Percentiles rank a stretch among this genome's conserved stretches.
phyloP scores from a whole-genome alignment of 2,329 filamentous ascomycete species.

The Akanthomyces lecanii region DNA sequence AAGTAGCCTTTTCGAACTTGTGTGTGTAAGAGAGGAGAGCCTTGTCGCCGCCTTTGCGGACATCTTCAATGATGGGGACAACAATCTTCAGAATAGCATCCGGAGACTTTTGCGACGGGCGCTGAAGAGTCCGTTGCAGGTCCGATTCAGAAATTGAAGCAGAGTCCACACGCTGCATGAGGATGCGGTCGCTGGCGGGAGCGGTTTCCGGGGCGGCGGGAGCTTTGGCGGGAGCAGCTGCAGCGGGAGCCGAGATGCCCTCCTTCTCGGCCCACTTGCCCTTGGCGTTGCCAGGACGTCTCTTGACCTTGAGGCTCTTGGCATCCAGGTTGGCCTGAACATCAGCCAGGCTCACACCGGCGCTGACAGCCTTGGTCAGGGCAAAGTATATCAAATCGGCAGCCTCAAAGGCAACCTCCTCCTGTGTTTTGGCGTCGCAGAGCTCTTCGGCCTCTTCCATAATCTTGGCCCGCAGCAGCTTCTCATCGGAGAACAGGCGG shows the following conservation, averaged over 20 bases:
- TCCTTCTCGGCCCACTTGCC: slow-evolving; percentile 85
- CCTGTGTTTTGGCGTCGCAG: slow-evolving; percentile 75
- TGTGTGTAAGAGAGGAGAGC: slow-evolving; percentile 90
- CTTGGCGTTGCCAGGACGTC: slow-evolving; percentile 90
- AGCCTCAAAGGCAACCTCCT: slow-evolving; percentile 89
- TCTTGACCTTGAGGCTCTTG: slow-evolving; percentile 93
- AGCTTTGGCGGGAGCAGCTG: slow-evolving; percentile 31
- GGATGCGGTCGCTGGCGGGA: slow-evolving; percentile 55
- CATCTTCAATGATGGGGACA: slow-evolving; percentile 83
- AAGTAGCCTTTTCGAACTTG: slow-evolving; percentile 96
- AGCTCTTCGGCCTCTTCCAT: slow-evolving; percentile 98
- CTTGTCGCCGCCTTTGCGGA: slow-evolving; percentile 78
- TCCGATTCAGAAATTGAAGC: slow-evolving; percentile 58
- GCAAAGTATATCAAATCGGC: slow-evolving; percentile 97
- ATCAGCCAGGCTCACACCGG: slow-evolving; percentile 81
- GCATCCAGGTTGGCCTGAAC: slow-evolving; percentile 89
- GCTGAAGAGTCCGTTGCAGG: slow-evolving; percentile 71
- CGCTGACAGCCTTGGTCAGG: slow-evolving; percentile 78
- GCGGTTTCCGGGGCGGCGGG: slow-evolving; percentile 28
- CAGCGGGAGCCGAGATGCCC: slow-evolving; percentile 51
- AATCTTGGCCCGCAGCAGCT: slow-evolving; percentile 88
- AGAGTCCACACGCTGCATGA: slow-evolving; percentile 77
- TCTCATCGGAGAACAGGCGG: slow-evolving; percentile 84
- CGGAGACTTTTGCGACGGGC: slow-evolving; percentile 91
- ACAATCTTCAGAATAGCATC: slow-evolving; percentile 90